These are phyloP conservation scores for Phanerodontia chrysosporium DNA, from an alignment of 768 basidiomycete species.

Conservation along the genomic window DNA sequence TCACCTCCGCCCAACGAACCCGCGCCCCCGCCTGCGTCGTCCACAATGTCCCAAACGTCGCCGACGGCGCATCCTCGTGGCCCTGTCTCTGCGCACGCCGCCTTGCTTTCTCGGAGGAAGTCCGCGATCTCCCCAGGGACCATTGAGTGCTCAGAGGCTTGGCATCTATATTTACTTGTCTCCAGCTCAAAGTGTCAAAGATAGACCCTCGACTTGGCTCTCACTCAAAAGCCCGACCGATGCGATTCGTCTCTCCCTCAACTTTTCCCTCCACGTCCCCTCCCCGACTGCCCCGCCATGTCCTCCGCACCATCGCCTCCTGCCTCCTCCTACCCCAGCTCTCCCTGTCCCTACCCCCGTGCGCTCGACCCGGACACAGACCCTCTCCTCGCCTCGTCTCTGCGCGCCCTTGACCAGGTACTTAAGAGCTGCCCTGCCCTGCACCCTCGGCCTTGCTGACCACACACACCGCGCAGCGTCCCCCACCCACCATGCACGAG, in stretches of 20 bases:
- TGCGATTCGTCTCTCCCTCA: conserved; percentile 17
- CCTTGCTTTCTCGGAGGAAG: background rate
- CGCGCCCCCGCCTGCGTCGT: background rate
- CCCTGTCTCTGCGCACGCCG: background rate
- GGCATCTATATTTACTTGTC: conserved; percentile 39
- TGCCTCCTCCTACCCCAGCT: conserved; percentile 10
- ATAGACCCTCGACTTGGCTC: conserved; percentile 46
- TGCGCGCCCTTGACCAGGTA: conserved; percentile 47
- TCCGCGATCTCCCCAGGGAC: background rate
- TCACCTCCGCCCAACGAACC: conserved; percentile 2
- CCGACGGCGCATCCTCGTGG: background rate
- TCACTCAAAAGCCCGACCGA: conserved; percentile 24
- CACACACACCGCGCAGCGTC: conserved; percentile 43
- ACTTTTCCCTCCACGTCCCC: conserved; percentile 16
- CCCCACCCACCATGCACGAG: conserved; percentile 80
- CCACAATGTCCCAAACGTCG: background rate
- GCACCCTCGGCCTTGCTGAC: conserved; percentile 1
- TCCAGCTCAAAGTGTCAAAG: conserved; percentile 33
- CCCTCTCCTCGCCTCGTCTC: conserved; percentile 39
- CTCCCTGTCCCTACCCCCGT: background rate
- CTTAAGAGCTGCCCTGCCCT: background rate
- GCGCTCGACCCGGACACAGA: conserved; percentile 8
- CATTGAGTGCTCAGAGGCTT: conserved; percentile 26
- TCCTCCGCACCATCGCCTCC: conserved; percentile 9
- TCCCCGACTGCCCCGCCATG: conserved; percentile 23